Conservation (phyloP, 192 early-diverging fungal genomes). For the Backusella westeae region DNA sequence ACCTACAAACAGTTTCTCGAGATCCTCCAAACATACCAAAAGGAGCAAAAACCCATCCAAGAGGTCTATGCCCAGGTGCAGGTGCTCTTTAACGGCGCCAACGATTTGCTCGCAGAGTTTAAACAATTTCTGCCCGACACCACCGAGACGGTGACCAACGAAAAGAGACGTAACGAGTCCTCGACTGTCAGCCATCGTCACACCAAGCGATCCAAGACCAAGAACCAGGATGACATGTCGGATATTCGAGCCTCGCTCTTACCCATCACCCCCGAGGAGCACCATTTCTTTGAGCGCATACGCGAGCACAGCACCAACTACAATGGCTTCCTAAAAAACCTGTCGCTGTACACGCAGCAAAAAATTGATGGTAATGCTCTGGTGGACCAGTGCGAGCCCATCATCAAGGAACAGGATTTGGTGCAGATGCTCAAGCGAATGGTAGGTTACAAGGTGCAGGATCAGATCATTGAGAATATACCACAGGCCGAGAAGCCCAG, state of each 20-base stretch:
- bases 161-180: neutral
- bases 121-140: constrained; percentile 97
- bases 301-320: constrained; percentile 84
- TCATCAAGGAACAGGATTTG: constrained; percentile 80
- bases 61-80: constrained; percentile 98
- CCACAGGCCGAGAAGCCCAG: constrained; percentile 57
- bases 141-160: constrained; percentile 19
- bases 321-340: constrained; percentile 90
- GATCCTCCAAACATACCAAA: constrained; percentile 96
- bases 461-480: constrained; percentile 64
- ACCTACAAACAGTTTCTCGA: constrained; percentile 97
- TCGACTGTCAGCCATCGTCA: neutral
- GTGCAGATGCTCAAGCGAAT: constrained; percentile 92
- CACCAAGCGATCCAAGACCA: neutral
- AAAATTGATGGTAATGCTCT: constrained; percentile 83
- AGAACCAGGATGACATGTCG: neutral
- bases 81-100: constrained; percentile 77
- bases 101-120: constrained; percentile 96
- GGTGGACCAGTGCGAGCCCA: constrained; percentile 81
- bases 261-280: constrained; percentile 59
- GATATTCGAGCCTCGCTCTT: neutral
- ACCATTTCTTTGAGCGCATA: constrained; percentile 91
- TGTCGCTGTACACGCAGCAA: constrained; percentile 93
- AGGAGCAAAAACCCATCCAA: constrained; percentile 91
- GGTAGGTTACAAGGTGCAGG: constrained; percentile 79